Base-by-base conservation (phyloP, 768 basidiomycete species). In the Cystobasidiopsis lactophilus region DNA sequence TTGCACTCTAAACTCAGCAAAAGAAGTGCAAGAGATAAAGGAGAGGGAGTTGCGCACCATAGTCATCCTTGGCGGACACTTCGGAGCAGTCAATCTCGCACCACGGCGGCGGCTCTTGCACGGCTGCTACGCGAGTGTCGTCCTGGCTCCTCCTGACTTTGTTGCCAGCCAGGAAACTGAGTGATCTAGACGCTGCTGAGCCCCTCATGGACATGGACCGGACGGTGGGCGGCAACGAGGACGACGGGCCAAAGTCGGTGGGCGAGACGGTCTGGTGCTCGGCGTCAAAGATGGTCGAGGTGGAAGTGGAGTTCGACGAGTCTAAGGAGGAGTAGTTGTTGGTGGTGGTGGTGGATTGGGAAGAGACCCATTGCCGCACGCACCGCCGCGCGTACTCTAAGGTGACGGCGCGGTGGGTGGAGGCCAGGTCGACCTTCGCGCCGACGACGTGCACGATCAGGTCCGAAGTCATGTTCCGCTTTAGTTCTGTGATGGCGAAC, bases 391-490 rank as follows among this genome's bases (percentile, higher is more conserved):
- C 85, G 54, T 80, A 73, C 67, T 85, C 84, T 50, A 79, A 70
- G 5, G 52, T 45, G 43, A 65, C 56, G 3, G 55, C 55, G 4
- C 59, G 58, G 16, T 58, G 56, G 4, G 52, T 40, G 5, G 18
- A 33, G 3, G 60, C 56, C 2, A 67, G 52, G 54, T 69, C 67
- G 40, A 54, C 59, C 54, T 95, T 95, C 57, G 88, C 77, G 53
- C 89, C 88, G 60, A 93, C 86, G 62, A 95, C 84, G 67, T 88
- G 86, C 62, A 93, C 85, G 65, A 91, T 79, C 53, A 88, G 74
- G 63, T 89, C 85, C 46, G 58, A 51, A 9, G 60, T 46, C 52
- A 65, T 63, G 43, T 64, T 62, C 23, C 60, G 59, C 13, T 59
- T 60, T 10, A 67, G 59, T 52, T 67, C 66, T 64, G 55, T 35